A percentile compares a stretch with the other conserved stretches of the same genome.
Conservation (phyloP, 371 early-diverging fungal species). For the Nosema muscidifuracis region DNA sequence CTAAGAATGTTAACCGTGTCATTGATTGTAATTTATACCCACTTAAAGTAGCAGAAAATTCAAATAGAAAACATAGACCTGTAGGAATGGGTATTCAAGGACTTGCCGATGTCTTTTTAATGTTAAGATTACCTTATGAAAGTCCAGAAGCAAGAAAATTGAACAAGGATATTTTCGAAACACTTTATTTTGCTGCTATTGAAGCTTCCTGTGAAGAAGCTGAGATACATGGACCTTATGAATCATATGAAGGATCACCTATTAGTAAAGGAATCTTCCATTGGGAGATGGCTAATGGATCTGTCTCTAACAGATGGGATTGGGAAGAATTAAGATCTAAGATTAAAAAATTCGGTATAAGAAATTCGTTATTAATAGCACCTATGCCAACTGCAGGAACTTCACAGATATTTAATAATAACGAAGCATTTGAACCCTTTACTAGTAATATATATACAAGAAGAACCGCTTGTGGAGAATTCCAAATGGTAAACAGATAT, state of each 20-base stretch:
- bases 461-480: constrained; percentile 94
- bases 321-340: constrained; percentile 76
- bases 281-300: constrained; percentile 82
- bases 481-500: constrained; percentile 95
- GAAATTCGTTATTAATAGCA: constrained; percentile 90
- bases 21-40: constrained; percentile 96
- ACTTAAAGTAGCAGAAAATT: constrained; percentile 73
- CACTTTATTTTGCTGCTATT: constrained; percentile 88
- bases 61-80: constrained; percentile 89
- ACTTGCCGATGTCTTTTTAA: constrained; percentile 90
- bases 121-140: constrained; percentile 88
- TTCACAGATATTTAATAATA: constrained; percentile 92
- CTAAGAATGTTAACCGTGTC: constrained; percentile 83
- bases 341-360: constrained; percentile 78
- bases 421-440: constrained; percentile 97
- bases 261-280: constrained; percentile 83
- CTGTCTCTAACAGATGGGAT: constrained; percentile 73
- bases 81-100: constrained; percentile 97
- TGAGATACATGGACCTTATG: constrained; percentile 72
- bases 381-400: constrained; percentile 99
- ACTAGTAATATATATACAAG: constrained; percentile 94
- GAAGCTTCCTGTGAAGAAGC: constrained; percentile 89
- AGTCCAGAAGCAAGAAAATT: constrained; percentile 76
- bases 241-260: constrained; percentile 83
- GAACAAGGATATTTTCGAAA: constrained; percentile 86